phyloP scores from a whole-genome alignment of 352 stramenopile species.

The Phytophthora colocasiae region DNA sequence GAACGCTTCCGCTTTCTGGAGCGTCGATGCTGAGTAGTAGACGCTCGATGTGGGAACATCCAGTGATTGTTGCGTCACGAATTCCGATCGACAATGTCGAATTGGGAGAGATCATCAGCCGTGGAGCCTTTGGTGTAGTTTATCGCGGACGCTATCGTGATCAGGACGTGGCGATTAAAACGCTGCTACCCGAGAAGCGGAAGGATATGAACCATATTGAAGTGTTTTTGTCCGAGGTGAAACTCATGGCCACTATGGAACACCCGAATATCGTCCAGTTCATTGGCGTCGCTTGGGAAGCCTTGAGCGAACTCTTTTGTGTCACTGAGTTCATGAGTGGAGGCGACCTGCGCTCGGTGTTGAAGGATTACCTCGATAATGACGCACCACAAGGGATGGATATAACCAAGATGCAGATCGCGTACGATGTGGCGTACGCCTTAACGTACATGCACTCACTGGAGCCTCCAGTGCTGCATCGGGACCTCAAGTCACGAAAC shows the following conservation, averaged over 20 bases:
- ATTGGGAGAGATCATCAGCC: conserved; percentile 1
- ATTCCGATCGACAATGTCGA: conserved; percentile 1
- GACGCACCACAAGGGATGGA: background rate
- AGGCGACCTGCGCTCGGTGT: background rate
- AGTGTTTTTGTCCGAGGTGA: conserved; percentile 53
- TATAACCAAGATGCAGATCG: background rate
- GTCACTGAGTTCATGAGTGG: background rate
- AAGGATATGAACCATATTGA: conserved; percentile 31
- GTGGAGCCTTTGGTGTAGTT: background rate
- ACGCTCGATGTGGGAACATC: conserved; percentile 38
- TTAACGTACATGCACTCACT: background rate
- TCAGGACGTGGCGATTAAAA: conserved; percentile 2
- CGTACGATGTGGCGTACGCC: conserved; percentile 1
- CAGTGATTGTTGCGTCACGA: conserved; percentile 17
- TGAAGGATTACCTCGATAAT: background rate
- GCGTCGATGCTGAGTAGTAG: conserved; percentile 2
- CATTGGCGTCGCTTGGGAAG: conserved; percentile 44
- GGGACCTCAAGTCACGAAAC: background rate
- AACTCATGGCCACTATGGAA: conserved; percentile 47
- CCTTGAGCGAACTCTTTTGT: background rate
- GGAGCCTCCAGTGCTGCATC: background rate
- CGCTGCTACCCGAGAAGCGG: background rate
- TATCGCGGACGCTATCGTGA: background rate
- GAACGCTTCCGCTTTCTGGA: conserved; percentile 13
- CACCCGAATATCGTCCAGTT: conserved; percentile 63